phyloP scores from a whole-genome alignment of 2,329 filamentous ascomycete species.

The Colletotrichum coccodes region DNA sequence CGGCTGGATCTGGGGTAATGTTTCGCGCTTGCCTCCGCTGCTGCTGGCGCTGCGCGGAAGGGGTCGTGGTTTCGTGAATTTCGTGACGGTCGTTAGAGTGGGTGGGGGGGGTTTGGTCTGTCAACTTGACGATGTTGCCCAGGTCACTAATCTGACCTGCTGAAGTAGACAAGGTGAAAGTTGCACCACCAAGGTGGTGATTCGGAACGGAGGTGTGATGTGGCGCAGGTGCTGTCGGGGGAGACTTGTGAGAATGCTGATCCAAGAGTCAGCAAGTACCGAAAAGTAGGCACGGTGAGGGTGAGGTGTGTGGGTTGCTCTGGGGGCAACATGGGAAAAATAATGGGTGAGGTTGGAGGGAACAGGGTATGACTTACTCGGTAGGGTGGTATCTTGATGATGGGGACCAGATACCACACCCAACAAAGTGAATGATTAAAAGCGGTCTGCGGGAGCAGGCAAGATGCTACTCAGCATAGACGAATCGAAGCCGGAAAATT shows the following conservation, averaged over 20 bases:
- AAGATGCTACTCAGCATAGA: slow-evolving; percentile 20
- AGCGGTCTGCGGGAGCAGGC: slow-evolving; percentile 28
- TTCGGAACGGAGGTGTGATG: neutral
- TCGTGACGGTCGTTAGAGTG: slow-evolving; percentile 66
- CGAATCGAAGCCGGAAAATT: slow-evolving; percentile 13
- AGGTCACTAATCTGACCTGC: slow-evolving; percentile 45
- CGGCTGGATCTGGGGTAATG: slow-evolving; percentile 49
- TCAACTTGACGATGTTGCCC: slow-evolving; percentile 56
- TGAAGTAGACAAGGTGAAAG: slow-evolving; percentile 59
- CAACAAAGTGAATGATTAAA: slow-evolving; percentile 23
- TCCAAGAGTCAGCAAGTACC: slow-evolving; percentile 24
- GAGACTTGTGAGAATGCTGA: slow-evolving; percentile 23
- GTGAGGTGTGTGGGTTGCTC: slow-evolving; percentile 21
- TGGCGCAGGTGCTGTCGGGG: neutral
- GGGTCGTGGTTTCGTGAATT: slow-evolving; percentile 57
- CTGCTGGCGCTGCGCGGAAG: slow-evolving; percentile 50
- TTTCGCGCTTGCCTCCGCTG: slow-evolving; percentile 52
- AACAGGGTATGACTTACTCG: slow-evolving; percentile 25
- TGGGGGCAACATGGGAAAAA: slow-evolving; percentile 16
- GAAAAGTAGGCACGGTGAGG: neutral
- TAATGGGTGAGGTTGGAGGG: slow-evolving; percentile 30
- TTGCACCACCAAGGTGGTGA: slow-evolving; percentile 53
- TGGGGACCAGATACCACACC: slow-evolving; percentile 20
- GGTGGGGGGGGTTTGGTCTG: slow-evolving; percentile 50
- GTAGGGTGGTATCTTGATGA: slow-evolving; percentile 29